Evolutionary conservation across 768 basidiomycete species (phyloP).

Genomic region (Hebeloma cylindrosporum): DNA sequence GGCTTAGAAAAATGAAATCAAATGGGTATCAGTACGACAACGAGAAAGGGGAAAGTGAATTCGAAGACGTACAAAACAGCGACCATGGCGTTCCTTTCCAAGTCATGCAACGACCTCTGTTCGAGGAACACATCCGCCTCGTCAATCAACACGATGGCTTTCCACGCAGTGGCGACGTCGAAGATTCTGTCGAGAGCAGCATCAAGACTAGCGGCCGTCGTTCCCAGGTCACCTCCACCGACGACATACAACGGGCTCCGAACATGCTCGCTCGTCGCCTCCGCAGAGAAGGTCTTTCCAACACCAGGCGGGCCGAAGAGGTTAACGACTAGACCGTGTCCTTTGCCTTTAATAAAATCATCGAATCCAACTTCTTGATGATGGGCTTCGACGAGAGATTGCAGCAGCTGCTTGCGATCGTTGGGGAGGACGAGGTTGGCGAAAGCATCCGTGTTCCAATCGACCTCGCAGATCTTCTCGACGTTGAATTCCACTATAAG

Average conservation of each 20-base stretch:
- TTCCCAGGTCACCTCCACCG: slow-evolving; percentile 57
- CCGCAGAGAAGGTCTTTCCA: slow-evolving; percentile 56
- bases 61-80: slow-evolving; percentile 56
- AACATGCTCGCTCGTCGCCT: slow-evolving; percentile 58
- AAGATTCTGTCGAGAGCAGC: slow-evolving; percentile 44
- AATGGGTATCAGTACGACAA: background rate
- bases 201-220: slow-evolving; percentile 44
- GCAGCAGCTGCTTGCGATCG: slow-evolving; percentile 52
- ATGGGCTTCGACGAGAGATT: slow-evolving; percentile 59
- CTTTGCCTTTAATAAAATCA: slow-evolving; percentile 66
- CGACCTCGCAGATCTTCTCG: slow-evolving; percentile 49
- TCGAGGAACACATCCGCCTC: slow-evolving; percentile 76
- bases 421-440: slow-evolving; percentile 57
- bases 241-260: slow-evolving; percentile 52
- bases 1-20: slow-evolving; percentile 33
- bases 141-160: slow-evolving; percentile 57
- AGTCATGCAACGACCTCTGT: slow-evolving; percentile 60
- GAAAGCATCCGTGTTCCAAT: slow-evolving; percentile 60
- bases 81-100: slow-evolving; percentile 71
- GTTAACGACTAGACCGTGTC: slow-evolving; percentile 58
- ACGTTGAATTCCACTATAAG: slow-evolving; percentile 59
- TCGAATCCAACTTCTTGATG: slow-evolving; percentile 52
- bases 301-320: slow-evolving; percentile 61
- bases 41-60: background rate
- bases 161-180: slow-evolving; percentile 59